Conservation (phyloP, 148 eudicot species). For the Rhododendron williamsianum region DNA sequence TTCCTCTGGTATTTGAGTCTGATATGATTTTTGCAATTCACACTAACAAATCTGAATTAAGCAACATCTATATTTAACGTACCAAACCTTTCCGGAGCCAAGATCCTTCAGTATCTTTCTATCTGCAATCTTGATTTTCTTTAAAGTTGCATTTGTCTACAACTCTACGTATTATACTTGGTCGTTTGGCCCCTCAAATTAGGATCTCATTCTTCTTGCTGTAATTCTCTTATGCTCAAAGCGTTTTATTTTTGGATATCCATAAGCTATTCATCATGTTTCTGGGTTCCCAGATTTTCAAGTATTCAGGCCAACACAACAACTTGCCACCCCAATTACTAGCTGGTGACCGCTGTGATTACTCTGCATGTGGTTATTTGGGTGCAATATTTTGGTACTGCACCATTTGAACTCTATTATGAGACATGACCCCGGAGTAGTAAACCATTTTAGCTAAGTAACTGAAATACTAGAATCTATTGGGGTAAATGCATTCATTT, state of each 20-base stretch:
- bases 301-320: neutral
- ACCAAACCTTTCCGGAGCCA: neutral
- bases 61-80: neutral
- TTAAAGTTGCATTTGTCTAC: neutral
- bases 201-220: conserved; percentile 4
- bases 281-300: neutral
- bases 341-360: neutral
- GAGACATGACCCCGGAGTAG: neutral
- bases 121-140: neutral
- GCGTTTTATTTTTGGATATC: neutral
- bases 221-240: neutral
- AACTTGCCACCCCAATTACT: neutral
- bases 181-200: neutral
- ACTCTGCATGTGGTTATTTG: neutral
- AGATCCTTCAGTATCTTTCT: neutral
- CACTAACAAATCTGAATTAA: too few relatives aligned
- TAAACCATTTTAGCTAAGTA: neutral
- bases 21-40: neutral
- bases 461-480: neutral
- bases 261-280: neutral
- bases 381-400: neutral
- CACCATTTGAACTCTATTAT: neutral
- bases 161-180: neutral
- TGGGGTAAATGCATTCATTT: neutral
- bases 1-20: neutral